Base-by-base conservation (phyloP, 164 flowering plant genomes). In the Litsea cubeba region DNA sequence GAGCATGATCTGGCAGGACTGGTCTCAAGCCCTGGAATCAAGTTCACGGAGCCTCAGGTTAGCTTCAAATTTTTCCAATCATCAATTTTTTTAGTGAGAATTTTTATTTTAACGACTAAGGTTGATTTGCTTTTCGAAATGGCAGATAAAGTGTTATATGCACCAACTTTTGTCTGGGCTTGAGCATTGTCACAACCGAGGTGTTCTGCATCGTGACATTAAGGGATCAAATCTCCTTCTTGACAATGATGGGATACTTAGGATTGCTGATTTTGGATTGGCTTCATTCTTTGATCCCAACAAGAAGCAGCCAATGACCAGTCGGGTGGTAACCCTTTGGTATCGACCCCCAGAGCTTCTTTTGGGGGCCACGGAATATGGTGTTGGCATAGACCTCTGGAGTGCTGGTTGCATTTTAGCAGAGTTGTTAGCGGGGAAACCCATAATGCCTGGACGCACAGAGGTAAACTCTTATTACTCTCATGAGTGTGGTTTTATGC, bases 1-100 rank as follows among this genome's bases (percentile, higher is more conserved):
- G 97, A 82, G 78, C 97, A 92, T 82, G 97, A 92, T 87, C 82
- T 92, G 82, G 95, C 97, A 69, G 97, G 97, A 69, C 90, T 92
- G 68, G 95, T 91, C 71, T 88, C 97, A 0, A 88, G 87, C 78
- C 95, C 93, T 0, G 81, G 71, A 20, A 77, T 80, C 46, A 77
- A 72, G 72, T 81, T 81, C 68, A 77, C 78, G 1, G 80, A 81
- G 26, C 72, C 83, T 58, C 83, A 81, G 80, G 83, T 81, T 50
- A 65, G 73, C 66, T 4, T n/a, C 22, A 17, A 12, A 22, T 46
- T 66, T 15, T 64, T 10, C 63, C 65, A 1, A 4, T 62, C 65
- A 58, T 8, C 46, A 40, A 0, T 8, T 40, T 40, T 40, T 40
- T 40, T 40, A 40, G 11, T 40, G 46, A 40, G 10, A 40, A 5